These are phyloP conservation scores for Margaritispora aquatica DNA, from an alignment of 495 filamentous ascomycete species.

Conservation along the genomic window DNA sequence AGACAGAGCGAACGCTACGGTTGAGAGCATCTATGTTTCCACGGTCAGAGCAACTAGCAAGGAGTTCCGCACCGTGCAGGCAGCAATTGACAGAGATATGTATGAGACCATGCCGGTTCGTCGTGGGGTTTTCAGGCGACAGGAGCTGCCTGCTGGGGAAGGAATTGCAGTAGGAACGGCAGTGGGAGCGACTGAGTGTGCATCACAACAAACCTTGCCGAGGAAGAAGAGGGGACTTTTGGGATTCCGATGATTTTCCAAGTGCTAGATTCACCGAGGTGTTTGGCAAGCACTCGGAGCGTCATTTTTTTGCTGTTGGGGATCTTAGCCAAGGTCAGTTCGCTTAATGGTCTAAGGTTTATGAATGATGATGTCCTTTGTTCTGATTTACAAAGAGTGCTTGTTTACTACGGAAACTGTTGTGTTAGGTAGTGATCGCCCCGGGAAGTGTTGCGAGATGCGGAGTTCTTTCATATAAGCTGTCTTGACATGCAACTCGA, in stretches of 20 bases:
- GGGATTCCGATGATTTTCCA: background rate
- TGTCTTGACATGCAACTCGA: too few relatives aligned
- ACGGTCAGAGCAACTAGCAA: background rate
- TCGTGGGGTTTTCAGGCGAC: background rate
- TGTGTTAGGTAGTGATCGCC: too few relatives aligned
- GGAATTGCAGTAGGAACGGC: background rate
- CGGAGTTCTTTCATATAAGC: too few relatives aligned
- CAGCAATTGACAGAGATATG: background rate
- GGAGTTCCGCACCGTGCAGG: background rate
- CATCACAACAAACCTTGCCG: background rate
- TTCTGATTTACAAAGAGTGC: too few relatives aligned
- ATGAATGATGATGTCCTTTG: too few relatives aligned
- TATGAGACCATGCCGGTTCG: background rate
- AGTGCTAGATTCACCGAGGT: too few relatives aligned
- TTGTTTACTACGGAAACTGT: too few relatives aligned
- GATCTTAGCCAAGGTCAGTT: too few relatives aligned
- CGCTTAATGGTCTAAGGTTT: too few relatives aligned
- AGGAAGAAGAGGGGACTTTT: background rate
- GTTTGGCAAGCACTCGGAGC: too few relatives aligned
- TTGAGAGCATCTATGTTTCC: background rate
- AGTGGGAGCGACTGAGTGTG: background rate
- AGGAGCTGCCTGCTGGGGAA: background rate
- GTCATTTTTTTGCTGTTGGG: too few relatives aligned
- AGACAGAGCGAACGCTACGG: background rate
- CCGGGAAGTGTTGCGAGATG: too few relatives aligned